Evolutionary conservation across 1,139 yeast species (phyloP), one percentile per base, ranked within the genome.

Genomic region (Blastobotrys ciferrii): DNA sequence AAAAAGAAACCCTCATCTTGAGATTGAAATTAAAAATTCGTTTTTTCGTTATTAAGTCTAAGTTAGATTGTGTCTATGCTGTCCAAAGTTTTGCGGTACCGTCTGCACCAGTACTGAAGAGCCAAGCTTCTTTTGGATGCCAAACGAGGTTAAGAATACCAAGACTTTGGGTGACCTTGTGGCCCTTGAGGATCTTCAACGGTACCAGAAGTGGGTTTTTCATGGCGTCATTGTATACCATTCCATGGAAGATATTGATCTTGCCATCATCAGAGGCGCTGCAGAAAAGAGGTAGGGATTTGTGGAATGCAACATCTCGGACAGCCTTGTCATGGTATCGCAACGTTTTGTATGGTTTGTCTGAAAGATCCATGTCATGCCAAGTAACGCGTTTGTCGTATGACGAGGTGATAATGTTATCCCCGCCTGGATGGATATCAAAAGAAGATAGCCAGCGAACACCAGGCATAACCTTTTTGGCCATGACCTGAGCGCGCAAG

Each of bases 61-160:
- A 18, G 35, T 31, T 17, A n/a, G 31, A 25, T 19, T 19, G 19
- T 15, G 12, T 18, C 54, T 67, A 82, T n/a, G 96, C 87, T 36
- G 98, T 92, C 98, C 98, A 92, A 64, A 92, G 75, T 64, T 96
- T 82, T 15, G 97, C 98, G 47, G 92, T 84, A 53, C 95, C 91
- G 69, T 94, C 98, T 18, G 98, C 98, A 60, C 98, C 98, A n/a
- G 96, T 89, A 66, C 95, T 84, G 68, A 92, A 89, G 62, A 92
- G 75, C 99, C 99, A 92, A 1, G 98, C 97, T 70, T 94, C 98
- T 63, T 84, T 83, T 56, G 98, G 98, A 75, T 94, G 98, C 99
- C 99, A 92, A 47, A 80, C 79, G 49, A 86, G 78, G 65, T 84
- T 87, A 64, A 92, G 75, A n/a, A 92, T 95, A 62, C 98, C 98